Percentiles rank a stretch among this genome's conserved stretches.
phyloP scores from a whole-genome alignment of 2,329 filamentous ascomycete species.

The Phoma sp. region DNA sequence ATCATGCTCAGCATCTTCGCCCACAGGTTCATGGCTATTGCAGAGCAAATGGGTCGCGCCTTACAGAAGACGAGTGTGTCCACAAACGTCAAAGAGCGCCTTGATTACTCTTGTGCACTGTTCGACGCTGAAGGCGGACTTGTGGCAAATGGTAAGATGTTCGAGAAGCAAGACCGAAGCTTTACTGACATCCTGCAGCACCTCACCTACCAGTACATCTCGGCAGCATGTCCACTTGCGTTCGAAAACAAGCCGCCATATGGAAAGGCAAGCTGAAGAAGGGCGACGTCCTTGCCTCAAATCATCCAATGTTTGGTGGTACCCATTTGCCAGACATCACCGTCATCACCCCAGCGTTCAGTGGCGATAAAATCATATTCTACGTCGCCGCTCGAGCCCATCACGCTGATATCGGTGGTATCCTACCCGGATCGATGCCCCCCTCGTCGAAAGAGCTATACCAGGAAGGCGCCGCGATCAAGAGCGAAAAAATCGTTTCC shows the following conservation, averaged over 20 bases:
- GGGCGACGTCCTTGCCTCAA: conserved; percentile 82
- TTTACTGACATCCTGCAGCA: conserved; percentile 49
- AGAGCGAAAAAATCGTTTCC: conserved; percentile 71
- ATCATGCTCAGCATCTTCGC: conserved; percentile 81
- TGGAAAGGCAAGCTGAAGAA: conserved; percentile 79
- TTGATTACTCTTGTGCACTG: conserved; percentile 83
- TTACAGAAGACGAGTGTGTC: conserved; percentile 81
- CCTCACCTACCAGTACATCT: conserved; percentile 83
- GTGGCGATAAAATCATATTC: conserved; percentile 76
- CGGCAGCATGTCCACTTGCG: conserved; percentile 85
- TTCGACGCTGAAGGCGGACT: conserved; percentile 78
- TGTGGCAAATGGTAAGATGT: conserved; percentile 69
- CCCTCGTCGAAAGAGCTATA: conserved; percentile 69
- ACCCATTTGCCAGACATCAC: conserved; percentile 87
- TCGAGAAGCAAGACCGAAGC: neutral
- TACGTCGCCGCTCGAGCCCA: conserved; percentile 82
- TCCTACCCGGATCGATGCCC: conserved; percentile 83
- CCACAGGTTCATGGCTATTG: conserved; percentile 84
- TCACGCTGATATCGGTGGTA: conserved; percentile 85
- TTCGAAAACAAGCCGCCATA: conserved; percentile 77
- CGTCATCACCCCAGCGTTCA: conserved; percentile 79
- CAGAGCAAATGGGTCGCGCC: conserved; percentile 82
- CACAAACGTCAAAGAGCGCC: conserved; percentile 80
- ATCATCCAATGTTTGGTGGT: conserved; percentile 83
- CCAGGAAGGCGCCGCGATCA: conserved; percentile 64